Evolutionary conservation across 2,329 filamentous ascomycete genomes (phyloP).

Genomic region (Fusarium camptoceras): DNA sequence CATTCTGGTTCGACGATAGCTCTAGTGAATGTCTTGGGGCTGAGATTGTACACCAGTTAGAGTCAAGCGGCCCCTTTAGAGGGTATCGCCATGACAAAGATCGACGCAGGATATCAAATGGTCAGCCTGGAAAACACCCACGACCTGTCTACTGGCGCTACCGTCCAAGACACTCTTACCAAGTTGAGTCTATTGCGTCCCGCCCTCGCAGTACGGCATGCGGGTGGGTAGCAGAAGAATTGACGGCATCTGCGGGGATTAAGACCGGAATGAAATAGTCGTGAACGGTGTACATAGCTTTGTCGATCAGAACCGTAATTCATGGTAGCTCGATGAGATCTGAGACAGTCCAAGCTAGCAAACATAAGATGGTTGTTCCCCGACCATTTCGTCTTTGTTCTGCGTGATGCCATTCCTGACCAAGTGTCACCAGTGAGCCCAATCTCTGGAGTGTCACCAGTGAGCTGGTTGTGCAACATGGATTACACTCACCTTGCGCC

Average conservation of each 20-base stretch:
- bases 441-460: background rate
- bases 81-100: conserved; percentile 24
- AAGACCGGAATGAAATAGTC: conserved; percentile 25
- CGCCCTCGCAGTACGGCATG: conserved; percentile 11
- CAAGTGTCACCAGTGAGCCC: background rate
- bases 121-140: conserved; percentile 18
- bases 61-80: conserved; percentile 3
- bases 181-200: conserved; percentile 16
- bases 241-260: conserved; percentile 6
- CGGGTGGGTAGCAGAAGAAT: background rate
- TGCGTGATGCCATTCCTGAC: conserved; percentile 1
- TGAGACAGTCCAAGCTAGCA: conserved; percentile 27
- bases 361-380: conserved; percentile 33
- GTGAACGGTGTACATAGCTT: background rate
- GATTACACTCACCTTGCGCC: conserved; percentile 43
- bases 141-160: conserved; percentile 12
- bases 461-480: conserved; percentile 36
- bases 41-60: conserved; percentile 14
- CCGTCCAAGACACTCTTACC: conserved; percentile 39
- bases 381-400: background rate
- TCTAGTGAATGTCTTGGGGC: conserved; percentile 22
- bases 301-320: conserved; percentile 3
- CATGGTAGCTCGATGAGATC: conserved; percentile 13
- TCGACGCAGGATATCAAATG: conserved; percentile 17
- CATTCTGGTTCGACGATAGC: conserved; percentile 15